A percentile compares a stretch with the other conserved stretches of the same genome.
Conservation (phyloP, 495 filamentous ascomycete species). For the Annulohypoxylon bovei region DNA sequence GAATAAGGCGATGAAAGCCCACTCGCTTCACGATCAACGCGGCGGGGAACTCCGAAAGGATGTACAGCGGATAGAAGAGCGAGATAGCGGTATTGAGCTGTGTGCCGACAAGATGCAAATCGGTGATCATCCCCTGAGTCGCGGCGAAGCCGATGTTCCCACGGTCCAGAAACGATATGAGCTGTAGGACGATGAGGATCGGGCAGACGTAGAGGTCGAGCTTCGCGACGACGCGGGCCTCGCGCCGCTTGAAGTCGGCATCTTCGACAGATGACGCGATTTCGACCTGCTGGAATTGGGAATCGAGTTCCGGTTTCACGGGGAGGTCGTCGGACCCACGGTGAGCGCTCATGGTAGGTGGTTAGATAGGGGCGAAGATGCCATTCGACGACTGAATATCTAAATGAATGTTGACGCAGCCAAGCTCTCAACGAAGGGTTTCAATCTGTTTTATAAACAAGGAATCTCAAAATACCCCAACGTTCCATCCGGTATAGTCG, state of each 20-base stretch:
- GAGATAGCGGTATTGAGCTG: slow-evolving; percentile 52
- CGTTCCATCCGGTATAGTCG: slow-evolving; percentile 32
- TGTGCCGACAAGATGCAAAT: slow-evolving; percentile 50
- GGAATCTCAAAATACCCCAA: slow-evolving; percentile 24
- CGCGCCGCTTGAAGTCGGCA: slow-evolving; percentile 38
- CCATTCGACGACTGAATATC: not conserved
- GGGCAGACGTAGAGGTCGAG: slow-evolving; percentile 55
- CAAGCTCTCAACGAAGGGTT: slow-evolving; percentile 2
- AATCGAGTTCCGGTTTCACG: slow-evolving; percentile 33
- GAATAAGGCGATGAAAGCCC: slow-evolving; percentile 45
- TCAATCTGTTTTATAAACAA: slow-evolving; percentile 6
- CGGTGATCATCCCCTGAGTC: slow-evolving; percentile 54
- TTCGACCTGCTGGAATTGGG: slow-evolving; percentile 27
- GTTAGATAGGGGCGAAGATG: not conserved
- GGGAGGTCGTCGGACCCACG: slow-evolving; percentile 29
- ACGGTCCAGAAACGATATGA: slow-evolving; percentile 55
- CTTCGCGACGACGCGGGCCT: slow-evolving; percentile 48
- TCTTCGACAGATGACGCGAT: slow-evolving; percentile 18
- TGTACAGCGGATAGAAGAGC: slow-evolving; percentile 47
- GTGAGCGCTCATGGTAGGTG: slow-evolving; percentile 21
- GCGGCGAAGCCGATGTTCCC: slow-evolving; percentile 55
- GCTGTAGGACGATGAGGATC: slow-evolving; percentile 52
- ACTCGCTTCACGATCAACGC: slow-evolving; percentile 45
- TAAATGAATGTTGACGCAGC: slow-evolving; percentile 1
- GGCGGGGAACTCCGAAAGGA: slow-evolving; percentile 46